These are phyloP conservation scores for Stereum hirsutum DNA, from an alignment of 1,284 basidiomycete species.

Conservation along the genomic window DNA sequence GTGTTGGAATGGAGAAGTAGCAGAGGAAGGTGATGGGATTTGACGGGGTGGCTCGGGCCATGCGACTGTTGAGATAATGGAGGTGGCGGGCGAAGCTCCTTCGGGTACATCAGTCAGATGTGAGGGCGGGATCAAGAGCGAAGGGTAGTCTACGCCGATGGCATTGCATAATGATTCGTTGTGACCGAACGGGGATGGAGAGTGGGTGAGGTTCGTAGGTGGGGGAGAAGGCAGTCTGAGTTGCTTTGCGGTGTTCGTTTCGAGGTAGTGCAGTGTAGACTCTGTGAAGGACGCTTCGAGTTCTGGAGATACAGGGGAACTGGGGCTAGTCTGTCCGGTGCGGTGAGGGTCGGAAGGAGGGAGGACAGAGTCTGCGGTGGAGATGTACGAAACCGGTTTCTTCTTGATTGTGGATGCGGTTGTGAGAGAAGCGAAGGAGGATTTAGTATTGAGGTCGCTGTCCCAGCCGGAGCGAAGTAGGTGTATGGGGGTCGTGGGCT, in stretches of 20 bases:
- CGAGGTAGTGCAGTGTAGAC: conserved; percentile 37
- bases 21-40: conserved; percentile 10
- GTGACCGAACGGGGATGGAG: not conserved
- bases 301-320: conserved; percentile 15
- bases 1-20: not conserved
- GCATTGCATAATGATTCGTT: not conserved
- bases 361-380: no score
- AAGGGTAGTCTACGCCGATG: no score
- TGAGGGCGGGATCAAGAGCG: not conserved
- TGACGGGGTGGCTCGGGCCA: conserved; percentile 23
- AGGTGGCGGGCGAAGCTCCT: conserved; percentile 8
- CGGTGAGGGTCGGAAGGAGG: no score
- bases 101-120: conserved; percentile 5
- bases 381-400: not conserved
- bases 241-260: conserved; percentile 19
- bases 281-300: conserved; percentile 36
- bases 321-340: no score
- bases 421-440: conserved; percentile 13
- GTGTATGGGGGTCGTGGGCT: conserved; percentile 16
- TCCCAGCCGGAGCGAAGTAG: conserved; percentile 44
- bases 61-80: conserved; percentile 17
- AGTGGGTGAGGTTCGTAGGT: not conserved
- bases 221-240: conserved; percentile 11
- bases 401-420: conserved; percentile 15
- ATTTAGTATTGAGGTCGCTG: conserved; percentile 32